Conservation (phyloP, 768 basidiomycete species). For the Inosperma sp. region DNA sequence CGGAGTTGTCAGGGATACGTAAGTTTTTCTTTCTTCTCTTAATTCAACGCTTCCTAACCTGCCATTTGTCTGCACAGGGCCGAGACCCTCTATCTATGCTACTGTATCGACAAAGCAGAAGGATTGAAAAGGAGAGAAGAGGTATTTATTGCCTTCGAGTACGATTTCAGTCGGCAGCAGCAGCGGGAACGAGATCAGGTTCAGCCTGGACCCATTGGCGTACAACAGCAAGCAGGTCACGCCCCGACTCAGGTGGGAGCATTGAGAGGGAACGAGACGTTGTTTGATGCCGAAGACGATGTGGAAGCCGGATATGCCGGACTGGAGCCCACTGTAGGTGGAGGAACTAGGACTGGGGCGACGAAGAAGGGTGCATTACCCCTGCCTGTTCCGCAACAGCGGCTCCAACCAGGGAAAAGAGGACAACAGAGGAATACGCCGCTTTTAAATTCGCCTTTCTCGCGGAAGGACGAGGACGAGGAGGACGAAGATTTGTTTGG, state of each 20-base stretch:
- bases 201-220: not conserved
- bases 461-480: not conserved
- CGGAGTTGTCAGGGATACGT: conserved; percentile 70
- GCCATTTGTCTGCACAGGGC: conserved; percentile 26
- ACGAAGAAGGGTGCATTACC: not conserved
- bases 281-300: conserved; percentile 9
- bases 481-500: conserved; percentile 3
- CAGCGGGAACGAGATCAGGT: not conserved
- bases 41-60: not conserved
- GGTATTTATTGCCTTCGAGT: conserved; percentile 41
- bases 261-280: not conserved
- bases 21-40: conserved; percentile 18
- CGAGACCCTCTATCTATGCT: conserved; percentile 45
- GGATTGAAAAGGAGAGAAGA: conserved; percentile 39
- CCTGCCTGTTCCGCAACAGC: not conserved
- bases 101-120: conserved; percentile 45
- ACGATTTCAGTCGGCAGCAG: conserved; percentile 19
- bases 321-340: not conserved
- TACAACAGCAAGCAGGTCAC: too few relatives aligned
- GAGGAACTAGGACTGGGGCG: too few relatives aligned
- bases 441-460: conserved; percentile 5
- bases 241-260: too few relatives aligned
- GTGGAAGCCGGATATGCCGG: not conserved
- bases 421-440: conserved; percentile 7
- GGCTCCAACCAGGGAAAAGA: too few relatives aligned